Evolutionary conservation across 1,284 basidiomycete genomes (phyloP).

Genomic region (Termitomyces sp.): DNA sequence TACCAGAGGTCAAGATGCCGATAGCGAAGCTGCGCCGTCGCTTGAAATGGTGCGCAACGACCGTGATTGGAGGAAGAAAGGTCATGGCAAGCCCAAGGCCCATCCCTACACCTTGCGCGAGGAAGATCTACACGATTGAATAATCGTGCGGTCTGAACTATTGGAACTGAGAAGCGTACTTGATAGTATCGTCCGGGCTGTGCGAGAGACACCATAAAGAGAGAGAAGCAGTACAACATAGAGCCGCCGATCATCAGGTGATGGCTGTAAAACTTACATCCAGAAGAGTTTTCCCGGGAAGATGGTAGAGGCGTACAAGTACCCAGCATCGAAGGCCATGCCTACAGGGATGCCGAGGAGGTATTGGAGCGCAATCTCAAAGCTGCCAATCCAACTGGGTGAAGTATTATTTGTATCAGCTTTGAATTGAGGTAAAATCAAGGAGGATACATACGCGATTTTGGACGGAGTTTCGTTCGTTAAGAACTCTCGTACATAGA

Average conservation of each 20-base stretch:
- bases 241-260: conserved; percentile 17
- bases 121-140: conserved; percentile 13
- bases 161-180: conserved; percentile 7
- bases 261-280: conserved; percentile 2
- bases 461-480: conserved; percentile 16
- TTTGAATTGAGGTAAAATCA: not conserved
- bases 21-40: conserved; percentile 23
- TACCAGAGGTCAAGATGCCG: conserved; percentile 22
- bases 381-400: conserved; percentile 15
- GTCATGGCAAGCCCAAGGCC: conserved; percentile 26
- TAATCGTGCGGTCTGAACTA: not conserved
- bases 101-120: conserved; percentile 26
- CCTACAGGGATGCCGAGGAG: conserved; percentile 16
- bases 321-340: conserved; percentile 16
- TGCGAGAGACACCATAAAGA: conserved; percentile 26
- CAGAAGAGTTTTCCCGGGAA: not conserved
- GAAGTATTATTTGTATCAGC: not conserved
- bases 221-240: conserved; percentile 15
- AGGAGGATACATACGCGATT: conserved; percentile 10
- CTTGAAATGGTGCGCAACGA: conserved; percentile 24
- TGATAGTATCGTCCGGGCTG: conserved; percentile 26
- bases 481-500: conserved; percentile 16
- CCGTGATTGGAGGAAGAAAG: conserved; percentile 23
- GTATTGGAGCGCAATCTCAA: conserved; percentile 16
- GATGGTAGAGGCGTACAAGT: conserved; percentile 11